Evolutionary conservation across 2,329 filamentous ascomycete genomes (phyloP).

Genomic region (Pyrenophora teres): DNA sequence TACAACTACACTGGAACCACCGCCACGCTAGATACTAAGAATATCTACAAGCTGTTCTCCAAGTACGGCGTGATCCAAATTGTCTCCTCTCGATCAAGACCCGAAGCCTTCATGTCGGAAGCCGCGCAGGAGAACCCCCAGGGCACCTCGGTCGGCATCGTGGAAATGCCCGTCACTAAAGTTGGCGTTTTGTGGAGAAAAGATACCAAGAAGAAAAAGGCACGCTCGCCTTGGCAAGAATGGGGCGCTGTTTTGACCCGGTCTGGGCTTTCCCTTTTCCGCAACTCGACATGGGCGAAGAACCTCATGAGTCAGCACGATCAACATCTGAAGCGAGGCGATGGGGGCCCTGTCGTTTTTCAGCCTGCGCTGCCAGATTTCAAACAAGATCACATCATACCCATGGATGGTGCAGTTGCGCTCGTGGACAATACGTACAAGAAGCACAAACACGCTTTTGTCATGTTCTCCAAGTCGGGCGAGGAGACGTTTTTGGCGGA

Average conservation of each 20-base stretch:
- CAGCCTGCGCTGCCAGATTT: constrained; percentile 88
- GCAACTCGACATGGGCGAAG: constrained; percentile 91
- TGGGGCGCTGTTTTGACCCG: constrained; percentile 96
- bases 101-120: constrained; percentile 92
- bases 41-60: constrained; percentile 86
- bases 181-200: constrained; percentile 95
- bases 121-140: constrained; percentile 82
- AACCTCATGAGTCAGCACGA: constrained; percentile 88
- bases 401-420: constrained; percentile 89
- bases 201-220: constrained; percentile 89
- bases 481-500: constrained; percentile 93
- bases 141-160: constrained; percentile 81
- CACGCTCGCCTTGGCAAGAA: constrained; percentile 95
- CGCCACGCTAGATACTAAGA: constrained; percentile 74
- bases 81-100: constrained; percentile 87
- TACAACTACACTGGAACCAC: constrained; percentile 85
- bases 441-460: constrained; percentile 93
- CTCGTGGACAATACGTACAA: constrained; percentile 85
- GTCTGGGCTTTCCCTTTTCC: constrained; percentile 96
- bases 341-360: constrained; percentile 81
- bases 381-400: constrained; percentile 91
- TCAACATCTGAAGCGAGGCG: constrained; percentile 75
- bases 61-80: constrained; percentile 93
- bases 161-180: constrained; percentile 97
- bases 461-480: constrained; percentile 79